phyloP scores from a whole-genome alignment of 192 early-diverging fungal genomes.

The Physocladia obscura region DNA sequence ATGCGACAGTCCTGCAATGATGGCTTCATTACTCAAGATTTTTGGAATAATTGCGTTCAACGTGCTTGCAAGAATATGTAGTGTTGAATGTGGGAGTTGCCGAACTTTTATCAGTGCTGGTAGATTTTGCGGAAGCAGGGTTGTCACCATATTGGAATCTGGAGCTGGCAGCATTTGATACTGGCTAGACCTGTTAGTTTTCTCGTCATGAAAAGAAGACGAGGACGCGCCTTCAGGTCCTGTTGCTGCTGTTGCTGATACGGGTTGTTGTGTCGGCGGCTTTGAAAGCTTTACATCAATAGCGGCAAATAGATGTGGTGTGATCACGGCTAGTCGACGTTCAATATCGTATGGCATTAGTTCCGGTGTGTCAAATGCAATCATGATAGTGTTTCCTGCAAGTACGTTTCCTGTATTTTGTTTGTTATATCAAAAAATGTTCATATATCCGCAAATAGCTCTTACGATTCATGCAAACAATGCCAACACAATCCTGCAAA shows the following conservation, averaged over 20 bases:
- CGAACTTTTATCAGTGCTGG: conserved; percentile 12
- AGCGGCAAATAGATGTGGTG: conserved; percentile 13
- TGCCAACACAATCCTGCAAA: conserved; percentile 25
- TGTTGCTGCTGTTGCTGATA: not conserved
- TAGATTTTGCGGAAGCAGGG: not conserved
- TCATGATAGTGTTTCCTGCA: conserved; percentile 10
- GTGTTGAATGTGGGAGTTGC: conserved; percentile 7
- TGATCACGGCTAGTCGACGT: not conserved
- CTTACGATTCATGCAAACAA: conserved; percentile 20
- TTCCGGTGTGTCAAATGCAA: conserved; percentile 26
- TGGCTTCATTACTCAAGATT: not conserved
- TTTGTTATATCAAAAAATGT: not conserved
- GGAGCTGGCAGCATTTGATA: not conserved
- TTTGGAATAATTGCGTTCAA: not conserved
- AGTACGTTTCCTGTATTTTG: not conserved
- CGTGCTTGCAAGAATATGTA: not conserved
- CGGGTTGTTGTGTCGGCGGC: no score
- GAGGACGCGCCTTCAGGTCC: no score
- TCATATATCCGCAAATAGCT: not conserved
- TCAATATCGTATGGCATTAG: conserved; percentile 18
- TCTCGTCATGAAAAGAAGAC: no score
- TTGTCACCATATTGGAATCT: not conserved
- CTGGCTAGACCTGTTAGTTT: not conserved
- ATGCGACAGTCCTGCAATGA: not conserved
- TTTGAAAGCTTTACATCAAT: conserved; percentile 5